phyloP scores from a whole-genome alignment of 2,329 filamentous ascomycete species.

The Sclerotinia subarctica region DNA sequence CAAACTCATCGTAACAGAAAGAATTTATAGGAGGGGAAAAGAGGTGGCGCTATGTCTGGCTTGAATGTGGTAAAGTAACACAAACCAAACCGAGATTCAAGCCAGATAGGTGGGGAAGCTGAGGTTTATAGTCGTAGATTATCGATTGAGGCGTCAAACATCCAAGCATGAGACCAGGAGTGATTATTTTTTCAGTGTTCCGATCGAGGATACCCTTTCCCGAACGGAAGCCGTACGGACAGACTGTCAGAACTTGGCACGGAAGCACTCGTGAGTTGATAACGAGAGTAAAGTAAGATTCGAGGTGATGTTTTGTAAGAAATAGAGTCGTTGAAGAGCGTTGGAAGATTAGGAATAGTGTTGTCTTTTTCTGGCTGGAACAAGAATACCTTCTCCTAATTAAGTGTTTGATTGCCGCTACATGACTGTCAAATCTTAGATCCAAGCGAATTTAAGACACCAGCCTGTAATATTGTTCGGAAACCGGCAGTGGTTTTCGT shows the following conservation, averaged over 20 bases:
- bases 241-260: background rate
- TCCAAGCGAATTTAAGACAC: slow-evolving; percentile 5
- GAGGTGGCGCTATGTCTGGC: slow-evolving; percentile 9
- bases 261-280: background rate
- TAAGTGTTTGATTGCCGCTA: background rate
- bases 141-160: slow-evolving; percentile 17
- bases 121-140: slow-evolving; percentile 16
- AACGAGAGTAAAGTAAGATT: background rate
- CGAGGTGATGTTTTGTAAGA: background rate
- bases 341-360: background rate
- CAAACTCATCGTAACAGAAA: background rate
- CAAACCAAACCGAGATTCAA: background rate
- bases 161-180: slow-evolving; percentile 17
- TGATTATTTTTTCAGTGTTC: background rate
- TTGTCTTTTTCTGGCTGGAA: background rate
- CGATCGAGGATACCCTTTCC: slow-evolving; percentile 1
- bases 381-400: background rate
- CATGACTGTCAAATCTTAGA: background rate
- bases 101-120: slow-evolving; percentile 11
- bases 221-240: slow-evolving; percentile 15
- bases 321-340: background rate
- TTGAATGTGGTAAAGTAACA: background rate
- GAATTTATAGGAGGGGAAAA: background rate
- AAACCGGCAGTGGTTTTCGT: background rate
- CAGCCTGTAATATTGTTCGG: slow-evolving; percentile 10